Evolutionary conservation across 805 yeast species (phyloP).

Genomic region (Metschnikowia lunata): DNA sequence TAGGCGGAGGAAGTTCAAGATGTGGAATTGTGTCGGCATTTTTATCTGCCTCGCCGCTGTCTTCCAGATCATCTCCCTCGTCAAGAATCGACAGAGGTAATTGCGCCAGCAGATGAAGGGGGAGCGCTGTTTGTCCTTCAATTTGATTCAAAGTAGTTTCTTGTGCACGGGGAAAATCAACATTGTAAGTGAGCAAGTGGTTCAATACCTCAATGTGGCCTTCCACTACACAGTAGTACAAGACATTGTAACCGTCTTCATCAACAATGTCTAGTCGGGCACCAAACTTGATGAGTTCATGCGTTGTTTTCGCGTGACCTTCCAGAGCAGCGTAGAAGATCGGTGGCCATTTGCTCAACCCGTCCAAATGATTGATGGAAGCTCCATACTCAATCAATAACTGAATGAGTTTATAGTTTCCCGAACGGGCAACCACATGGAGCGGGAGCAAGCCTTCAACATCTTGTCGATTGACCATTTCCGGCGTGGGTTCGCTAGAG

Average conservation of each 20-base stretch:
- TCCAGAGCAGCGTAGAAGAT: constrained; percentile 85
- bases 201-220: constrained; percentile 84
- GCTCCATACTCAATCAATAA: constrained; percentile 66
- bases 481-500: constrained; percentile 23
- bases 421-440: constrained; percentile 84
- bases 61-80: constrained; percentile 34
- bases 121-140: neutral
- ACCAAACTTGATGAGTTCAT: constrained; percentile 64
- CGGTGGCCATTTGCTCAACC: constrained; percentile 91
- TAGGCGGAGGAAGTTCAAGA: constrained; percentile 90
- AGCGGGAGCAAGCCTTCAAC: constrained; percentile 88
- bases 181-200: constrained; percentile 48
- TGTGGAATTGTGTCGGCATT: constrained; percentile 80
- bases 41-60: constrained; percentile 31
- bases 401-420: constrained; percentile 65
- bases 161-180: constrained; percentile 8
- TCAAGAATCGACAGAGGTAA: constrained; percentile 26
- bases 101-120: neutral
- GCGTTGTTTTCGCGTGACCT: constrained; percentile 70
- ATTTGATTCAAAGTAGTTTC: neutral
- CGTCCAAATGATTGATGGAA: constrained; percentile 73
- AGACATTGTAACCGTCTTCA: constrained; percentile 73
- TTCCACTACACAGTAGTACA: constrained; percentile 90
- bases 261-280: constrained; percentile 69
- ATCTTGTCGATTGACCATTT: constrained; percentile 50